A percentile compares a stretch with the other conserved stretches of the same genome.
phyloP scores from a whole-genome alignment of 305 asterid species.

The Solanum chacoense region DNA sequence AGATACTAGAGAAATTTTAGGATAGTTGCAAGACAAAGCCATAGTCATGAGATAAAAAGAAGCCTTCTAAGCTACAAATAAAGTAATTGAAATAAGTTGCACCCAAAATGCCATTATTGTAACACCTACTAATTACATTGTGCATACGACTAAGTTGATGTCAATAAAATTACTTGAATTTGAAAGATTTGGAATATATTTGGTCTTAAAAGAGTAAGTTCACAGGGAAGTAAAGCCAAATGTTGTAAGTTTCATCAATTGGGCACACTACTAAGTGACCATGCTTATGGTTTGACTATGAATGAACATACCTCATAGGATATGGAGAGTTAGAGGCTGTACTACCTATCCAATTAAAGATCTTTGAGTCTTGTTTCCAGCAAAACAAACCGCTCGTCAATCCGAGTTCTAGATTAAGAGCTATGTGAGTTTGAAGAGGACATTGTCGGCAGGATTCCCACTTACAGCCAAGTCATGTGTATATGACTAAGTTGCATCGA shows the following conservation, averaged over 20 bases:
- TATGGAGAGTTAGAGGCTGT: not conserved
- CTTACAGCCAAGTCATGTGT: not conserved
- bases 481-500: not conserved
- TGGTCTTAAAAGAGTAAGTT: not conserved
- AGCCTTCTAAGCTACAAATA: not conserved
- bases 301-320: not conserved
- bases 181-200: not conserved
- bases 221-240: not conserved
- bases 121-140: not conserved
- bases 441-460: not conserved
- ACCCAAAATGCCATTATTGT: not conserved
- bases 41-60: not conserved
- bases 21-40: not conserved
- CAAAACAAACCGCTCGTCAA: not conserved
- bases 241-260: not conserved
- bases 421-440: not conserved
- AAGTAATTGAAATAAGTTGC: not conserved
- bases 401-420: not conserved
- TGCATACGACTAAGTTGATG: not conserved
- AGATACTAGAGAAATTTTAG: not conserved
- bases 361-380: not conserved
- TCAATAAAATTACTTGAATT: not conserved
- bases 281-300: not conserved
- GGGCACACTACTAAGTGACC: not conserved
- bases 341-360: not conserved